Conservation (phyloP, 2,329 filamentous ascomycete genomes). For the Colletotrichum sojae region DNA sequence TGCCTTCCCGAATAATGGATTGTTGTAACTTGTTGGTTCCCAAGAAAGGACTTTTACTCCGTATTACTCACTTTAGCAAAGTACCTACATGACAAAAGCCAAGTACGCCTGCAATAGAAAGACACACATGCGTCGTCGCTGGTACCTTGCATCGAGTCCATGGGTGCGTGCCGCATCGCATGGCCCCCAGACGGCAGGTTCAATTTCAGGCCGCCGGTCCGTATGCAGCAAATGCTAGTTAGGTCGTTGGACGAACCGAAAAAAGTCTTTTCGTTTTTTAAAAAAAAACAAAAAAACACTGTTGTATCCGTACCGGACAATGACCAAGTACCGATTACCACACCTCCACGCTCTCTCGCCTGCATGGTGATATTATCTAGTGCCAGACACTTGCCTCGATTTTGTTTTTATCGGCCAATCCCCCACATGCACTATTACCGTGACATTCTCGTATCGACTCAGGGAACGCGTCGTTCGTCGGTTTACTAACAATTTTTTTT, state of each 20-base stretch:
- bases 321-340: neutral
- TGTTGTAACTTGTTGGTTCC: too few relatives aligned
- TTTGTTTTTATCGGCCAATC: conserved; percentile 2
- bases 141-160: neutral
- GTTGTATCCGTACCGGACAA: neutral
- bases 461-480: neutral
- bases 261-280: neutral
- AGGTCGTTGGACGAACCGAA: too few relatives aligned
- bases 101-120: neutral
- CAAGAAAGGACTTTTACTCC: too few relatives aligned
- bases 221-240: neutral
- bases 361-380: neutral
- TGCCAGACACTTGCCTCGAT: too few relatives aligned
- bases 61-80: neutral
- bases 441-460: conserved; percentile 20
- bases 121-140: neutral
- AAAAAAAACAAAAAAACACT: neutral
- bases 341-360: neutral
- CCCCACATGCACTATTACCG: conserved; percentile 20
- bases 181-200: neutral
- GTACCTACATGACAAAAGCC: neutral
- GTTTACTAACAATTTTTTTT: neutral
- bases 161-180: neutral
- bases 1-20: too few relatives aligned
- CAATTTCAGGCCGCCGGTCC: neutral